Evolutionary conservation across 441 rosid species (phyloP).

Genomic region (Syzygium malaccense): DNA sequence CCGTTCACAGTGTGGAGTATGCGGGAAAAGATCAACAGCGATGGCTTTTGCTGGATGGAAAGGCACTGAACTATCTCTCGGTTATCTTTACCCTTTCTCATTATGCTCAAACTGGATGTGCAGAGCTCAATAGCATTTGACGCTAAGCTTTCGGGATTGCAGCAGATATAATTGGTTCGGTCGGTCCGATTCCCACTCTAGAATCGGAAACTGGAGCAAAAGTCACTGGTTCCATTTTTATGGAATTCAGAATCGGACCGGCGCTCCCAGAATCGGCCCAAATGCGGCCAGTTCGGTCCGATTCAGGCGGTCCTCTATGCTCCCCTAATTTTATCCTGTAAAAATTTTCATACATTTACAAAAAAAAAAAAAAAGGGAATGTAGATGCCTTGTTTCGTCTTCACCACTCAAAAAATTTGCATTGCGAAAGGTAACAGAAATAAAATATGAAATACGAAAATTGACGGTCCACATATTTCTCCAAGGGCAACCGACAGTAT

Average conservation of each 20-base stretch:
- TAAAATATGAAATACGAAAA: neutral
- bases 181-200: no score
- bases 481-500: neutral
- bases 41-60: conserved; percentile 86
- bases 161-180: conserved; percentile 44
- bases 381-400: neutral
- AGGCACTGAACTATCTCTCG: conserved; percentile 70
- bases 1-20: conserved; percentile 86
- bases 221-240: no score
- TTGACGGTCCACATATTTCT: neutral
- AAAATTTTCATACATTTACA: neutral
- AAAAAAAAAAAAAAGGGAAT: neutral
- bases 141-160: conserved; percentile 87
- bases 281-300: no score
- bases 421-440: neutral
- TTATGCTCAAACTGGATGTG: conserved; percentile 60
- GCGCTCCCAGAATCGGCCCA: no score
- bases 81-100: conserved; percentile 61
- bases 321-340: neutral
- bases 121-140: conserved; percentile 92
- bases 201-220: no score
- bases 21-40: conserved; percentile 97
- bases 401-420: neutral
- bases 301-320: no score
- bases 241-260: no score